Conservation (phyloP, 768 basidiomycete species). For the Mycena albidolilacea region DNA sequence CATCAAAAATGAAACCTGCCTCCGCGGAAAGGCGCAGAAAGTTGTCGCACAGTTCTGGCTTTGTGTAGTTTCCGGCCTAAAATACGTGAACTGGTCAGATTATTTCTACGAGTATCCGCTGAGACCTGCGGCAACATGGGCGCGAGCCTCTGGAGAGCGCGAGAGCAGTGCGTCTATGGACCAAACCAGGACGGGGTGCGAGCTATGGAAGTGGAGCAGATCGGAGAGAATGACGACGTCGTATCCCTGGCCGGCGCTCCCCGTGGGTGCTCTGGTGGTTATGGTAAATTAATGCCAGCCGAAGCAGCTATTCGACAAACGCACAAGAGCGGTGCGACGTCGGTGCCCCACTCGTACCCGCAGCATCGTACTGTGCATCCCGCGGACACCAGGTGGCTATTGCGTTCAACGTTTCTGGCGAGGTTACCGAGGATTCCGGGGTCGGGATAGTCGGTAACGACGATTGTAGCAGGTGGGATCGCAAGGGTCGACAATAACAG, state of each 20-base stretch:
- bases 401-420: slow-evolving; percentile 66
- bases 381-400: slow-evolving; percentile 52
- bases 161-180: slow-evolving; percentile 67
- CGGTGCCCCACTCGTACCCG: slow-evolving; percentile 79
- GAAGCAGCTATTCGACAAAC: slow-evolving; percentile 37
- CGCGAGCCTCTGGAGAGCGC: slow-evolving; percentile 55
- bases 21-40: slow-evolving; percentile 61
- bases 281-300: slow-evolving; percentile 13
- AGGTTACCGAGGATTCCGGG: slow-evolving; percentile 72
- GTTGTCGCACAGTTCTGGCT: slow-evolving; percentile 62
- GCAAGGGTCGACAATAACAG: slow-evolving; percentile 65
- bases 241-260: slow-evolving; percentile 50
- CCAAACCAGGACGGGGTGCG: slow-evolving; percentile 68
- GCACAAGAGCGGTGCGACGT: slow-evolving; percentile 64
- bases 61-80: slow-evolving; percentile 76
- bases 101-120: neutral
- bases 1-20: slow-evolving; percentile 65
- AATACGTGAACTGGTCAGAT: neutral
- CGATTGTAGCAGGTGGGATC: slow-evolving; percentile 65
- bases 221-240: slow-evolving; percentile 80
- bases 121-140: slow-evolving; percentile 68
- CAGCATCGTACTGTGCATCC: slow-evolving; percentile 60
- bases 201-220: slow-evolving; percentile 76
- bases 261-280: slow-evolving; percentile 6
- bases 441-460: slow-evolving; percentile 82